These are phyloP conservation scores for Gastrodia elata DNA, from an alignment of 106 monocot genomes.

Conservation along the genomic window DNA sequence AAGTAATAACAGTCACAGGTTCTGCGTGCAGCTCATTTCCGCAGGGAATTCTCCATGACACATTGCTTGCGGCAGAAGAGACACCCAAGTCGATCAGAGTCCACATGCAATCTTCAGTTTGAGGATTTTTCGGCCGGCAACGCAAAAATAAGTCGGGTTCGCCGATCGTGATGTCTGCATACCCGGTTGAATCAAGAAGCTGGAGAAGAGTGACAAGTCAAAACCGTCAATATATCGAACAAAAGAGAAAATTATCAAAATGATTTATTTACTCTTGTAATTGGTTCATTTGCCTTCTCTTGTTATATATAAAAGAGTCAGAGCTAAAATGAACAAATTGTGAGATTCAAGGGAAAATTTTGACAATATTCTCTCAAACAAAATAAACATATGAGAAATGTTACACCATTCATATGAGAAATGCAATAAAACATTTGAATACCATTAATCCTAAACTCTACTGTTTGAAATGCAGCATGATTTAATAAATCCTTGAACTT, in stretches of 20 bases:
- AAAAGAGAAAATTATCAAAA: neutral
- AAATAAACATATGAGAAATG: neutral
- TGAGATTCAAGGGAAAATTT: no score
- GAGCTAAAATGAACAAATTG: neutral
- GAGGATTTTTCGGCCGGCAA: neutral
- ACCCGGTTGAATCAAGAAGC: constrained; percentile 44
- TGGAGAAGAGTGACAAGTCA: neutral
- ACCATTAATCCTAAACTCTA: no score
- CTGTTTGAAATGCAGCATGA: no score
- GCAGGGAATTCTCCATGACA: constrained; percentile 50
- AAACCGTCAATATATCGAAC: neutral
- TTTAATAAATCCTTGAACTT: no score
- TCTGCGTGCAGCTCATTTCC: constrained; percentile 31
- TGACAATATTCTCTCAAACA: neutral
- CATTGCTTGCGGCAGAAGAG: neutral
- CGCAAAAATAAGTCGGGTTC: constrained; percentile 31
- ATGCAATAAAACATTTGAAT: no score
- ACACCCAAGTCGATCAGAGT: constrained; percentile 8
- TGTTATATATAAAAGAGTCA: no score
- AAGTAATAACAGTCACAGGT: constrained; percentile 46
- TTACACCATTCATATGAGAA: no score
- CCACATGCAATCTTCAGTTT: neutral
- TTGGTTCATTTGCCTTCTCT: no score
- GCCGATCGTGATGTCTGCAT: constrained; percentile 29
- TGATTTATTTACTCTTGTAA: no score